phyloP scores from a whole-genome alignment of 768 basidiomycete species.

The Phlebiopsis gigantea region DNA sequence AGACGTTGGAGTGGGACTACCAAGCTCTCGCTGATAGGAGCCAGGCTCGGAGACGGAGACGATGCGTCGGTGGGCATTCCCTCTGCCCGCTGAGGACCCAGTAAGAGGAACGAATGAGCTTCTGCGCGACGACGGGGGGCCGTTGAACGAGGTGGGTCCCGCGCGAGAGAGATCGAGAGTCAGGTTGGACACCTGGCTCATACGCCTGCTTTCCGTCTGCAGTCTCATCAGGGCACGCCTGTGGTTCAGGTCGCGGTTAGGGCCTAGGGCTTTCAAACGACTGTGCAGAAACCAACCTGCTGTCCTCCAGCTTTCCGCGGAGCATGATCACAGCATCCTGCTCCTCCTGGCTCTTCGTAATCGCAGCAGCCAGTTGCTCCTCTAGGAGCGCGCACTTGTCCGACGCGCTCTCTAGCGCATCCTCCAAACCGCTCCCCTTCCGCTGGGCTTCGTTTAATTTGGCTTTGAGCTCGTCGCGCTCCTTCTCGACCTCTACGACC shows the following conservation, averaged over 20 bases:
- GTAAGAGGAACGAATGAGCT: slow-evolving; percentile 72
- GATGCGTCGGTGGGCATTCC: slow-evolving; percentile 59
- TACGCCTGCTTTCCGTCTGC: slow-evolving; percentile 69
- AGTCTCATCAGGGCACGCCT: slow-evolving; percentile 86
- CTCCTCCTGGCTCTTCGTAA: slow-evolving; percentile 48
- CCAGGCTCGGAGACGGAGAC: slow-evolving; percentile 69
- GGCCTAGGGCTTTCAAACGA: not conserved
- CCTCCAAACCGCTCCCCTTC: slow-evolving; percentile 56
- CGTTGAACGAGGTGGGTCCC: slow-evolving; percentile 30
- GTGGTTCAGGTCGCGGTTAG: slow-evolving; percentile 9
- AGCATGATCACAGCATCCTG: slow-evolving; percentile 73
- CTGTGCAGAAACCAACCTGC: slow-evolving; percentile 46
- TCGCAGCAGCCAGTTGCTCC: slow-evolving; percentile 46
- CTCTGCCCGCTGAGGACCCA: slow-evolving; percentile 41
- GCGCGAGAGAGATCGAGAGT: slow-evolving; percentile 55
- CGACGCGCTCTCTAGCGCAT: slow-evolving; percentile 57
- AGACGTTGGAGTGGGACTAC: slow-evolving; percentile 10
- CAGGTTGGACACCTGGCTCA: slow-evolving; percentile 42
- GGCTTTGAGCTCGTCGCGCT: slow-evolving; percentile 62
- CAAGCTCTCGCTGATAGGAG: slow-evolving; percentile 13
- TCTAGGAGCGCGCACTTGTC: slow-evolving; percentile 60
- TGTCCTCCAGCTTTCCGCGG: slow-evolving; percentile 83
- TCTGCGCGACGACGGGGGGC: slow-evolving; percentile 58
- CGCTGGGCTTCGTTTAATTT: slow-evolving; percentile 44
- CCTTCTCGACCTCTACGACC: slow-evolving; percentile 56